Conservation (phyloP, 1,284 basidiomycete species). For the Cryptococcus sp. region DNA sequence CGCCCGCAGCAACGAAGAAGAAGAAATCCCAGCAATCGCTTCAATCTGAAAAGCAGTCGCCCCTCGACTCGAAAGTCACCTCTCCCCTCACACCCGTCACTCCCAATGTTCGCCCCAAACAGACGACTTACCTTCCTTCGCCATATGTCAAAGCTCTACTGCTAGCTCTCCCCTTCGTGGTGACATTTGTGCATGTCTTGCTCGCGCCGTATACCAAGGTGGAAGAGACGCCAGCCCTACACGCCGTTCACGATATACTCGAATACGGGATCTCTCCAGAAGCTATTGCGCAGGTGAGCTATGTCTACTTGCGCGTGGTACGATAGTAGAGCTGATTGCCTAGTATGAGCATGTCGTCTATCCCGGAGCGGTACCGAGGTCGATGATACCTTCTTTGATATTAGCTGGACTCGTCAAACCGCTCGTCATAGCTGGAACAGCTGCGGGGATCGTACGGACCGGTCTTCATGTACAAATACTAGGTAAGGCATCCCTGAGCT, state of each 20-base stretch:
- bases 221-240: slow-evolving; percentile 93
- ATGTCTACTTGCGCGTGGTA: too few relatives aligned
- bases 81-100: neutral
- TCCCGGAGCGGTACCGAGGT: slow-evolving; percentile 10
- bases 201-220: slow-evolving; percentile 90
- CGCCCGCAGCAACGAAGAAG: too few relatives aligned
- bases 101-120: too few relatives aligned
- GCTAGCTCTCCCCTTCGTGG: neutral
- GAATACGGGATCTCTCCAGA: neutral
- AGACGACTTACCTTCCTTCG: neutral
- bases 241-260: slow-evolving; percentile 52
- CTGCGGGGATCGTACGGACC: slow-evolving; percentile 31
- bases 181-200: slow-evolving; percentile 54
- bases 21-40: too few relatives aligned
- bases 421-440: slow-evolving; percentile 48
- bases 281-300: neutral
- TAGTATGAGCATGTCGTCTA: slow-evolving; percentile 5
- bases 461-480: neutral
- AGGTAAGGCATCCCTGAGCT: neutral
- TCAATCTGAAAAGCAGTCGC: too few relatives aligned
- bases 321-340: too few relatives aligned
- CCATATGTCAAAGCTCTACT: neutral
- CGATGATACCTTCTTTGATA: slow-evolving; percentile 54
- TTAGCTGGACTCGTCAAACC: slow-evolving; percentile 48
- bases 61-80: neutral